Base-by-base conservation (phyloP, 2,329 filamentous ascomycete genomes). In the Penicillium sp. region DNA sequence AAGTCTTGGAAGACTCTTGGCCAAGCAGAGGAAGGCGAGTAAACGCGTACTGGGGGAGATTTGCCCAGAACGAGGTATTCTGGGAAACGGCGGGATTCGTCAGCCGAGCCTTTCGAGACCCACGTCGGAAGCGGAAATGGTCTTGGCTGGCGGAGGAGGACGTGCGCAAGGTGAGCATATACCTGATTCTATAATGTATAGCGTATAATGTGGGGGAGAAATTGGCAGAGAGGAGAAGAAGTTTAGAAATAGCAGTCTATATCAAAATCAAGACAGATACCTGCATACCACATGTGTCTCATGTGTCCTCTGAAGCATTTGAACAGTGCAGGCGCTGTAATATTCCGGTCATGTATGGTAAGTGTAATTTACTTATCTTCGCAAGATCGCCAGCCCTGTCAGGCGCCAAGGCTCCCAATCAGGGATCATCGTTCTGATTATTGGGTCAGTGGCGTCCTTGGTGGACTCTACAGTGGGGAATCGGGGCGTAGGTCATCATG, bases 11-110 rank as follows among this genome's bases (percentile, higher is more conserved):
- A 30, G 26, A 59, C 47, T 64, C 62, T 65, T 63, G 61, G 62
- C 59, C 49, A 54, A 51, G 38, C 30, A 51, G 52, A 38, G 32
- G 56, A 18, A 40, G 32, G 46, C 54, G 44, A 56, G 51, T 50
- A 19, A 55, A 52, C 38, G 54, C 55, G 49, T 38, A 53, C 56
- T 47, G 36, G 16, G 48, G 51, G 47, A 60, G 57, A 51, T 55
- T 62, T 54, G 57, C 55, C 59, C 53, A 61, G 59, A 53, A 48
- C 27, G 53, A 58, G 44, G 53, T 43, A 30, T 41, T 44, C 52
- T 58, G 61, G 52, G 54, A 58, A 48, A 34, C 40, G 39, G 61
- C 62, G 62, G 62, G 61, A 64, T 63, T 65, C 62, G 62, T 64
- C 62, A 65, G 62, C 62, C 61, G 44, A 61, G 57, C 58, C 58